These are phyloP conservation scores for Syncephalastrum contaminatum DNA, from an alignment of 371 early-diverging fungal genomes.

Conservation along the genomic window DNA sequence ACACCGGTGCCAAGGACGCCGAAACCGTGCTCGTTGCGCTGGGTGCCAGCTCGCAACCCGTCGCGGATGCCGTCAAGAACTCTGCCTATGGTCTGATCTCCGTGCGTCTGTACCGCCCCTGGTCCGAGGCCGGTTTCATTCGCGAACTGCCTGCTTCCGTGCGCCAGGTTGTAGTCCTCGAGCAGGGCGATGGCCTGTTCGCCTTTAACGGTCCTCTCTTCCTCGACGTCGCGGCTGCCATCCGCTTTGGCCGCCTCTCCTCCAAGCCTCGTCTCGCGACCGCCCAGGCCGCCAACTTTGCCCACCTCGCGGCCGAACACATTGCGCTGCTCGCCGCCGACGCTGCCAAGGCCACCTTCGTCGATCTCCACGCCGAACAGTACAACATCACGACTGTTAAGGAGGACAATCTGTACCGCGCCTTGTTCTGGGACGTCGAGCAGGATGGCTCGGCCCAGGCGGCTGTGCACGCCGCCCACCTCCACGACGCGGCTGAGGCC, in stretches of 20 bases:
- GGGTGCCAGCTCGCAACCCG: constrained; percentile 50
- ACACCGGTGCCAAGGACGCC: constrained; percentile 69
- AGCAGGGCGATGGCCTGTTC: constrained; percentile 56
- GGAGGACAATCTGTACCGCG: constrained; percentile 29
- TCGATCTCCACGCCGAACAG: constrained; percentile 25
- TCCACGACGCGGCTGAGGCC: constrained; percentile 34
- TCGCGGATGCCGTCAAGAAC: constrained; percentile 43
- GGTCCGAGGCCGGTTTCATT: constrained; percentile 73
- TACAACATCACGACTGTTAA: constrained; percentile 12
- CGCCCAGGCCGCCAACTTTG: constrained; percentile 41
- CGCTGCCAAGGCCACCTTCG: constrained; percentile 31
- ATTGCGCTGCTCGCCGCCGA: constrained; percentile 45
- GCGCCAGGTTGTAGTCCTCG: constrained; percentile 57
- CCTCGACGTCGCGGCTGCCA: constrained; percentile 69
- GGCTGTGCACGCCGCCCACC: constrained; percentile 50
- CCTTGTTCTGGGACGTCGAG: constrained; percentile 70
- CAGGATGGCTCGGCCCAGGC: constrained; percentile 52
- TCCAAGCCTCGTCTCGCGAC: constrained; percentile 42
- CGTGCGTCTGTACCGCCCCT: constrained; percentile 80
- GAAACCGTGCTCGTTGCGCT: constrained; percentile 76
- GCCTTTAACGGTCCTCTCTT: constrained; percentile 63
- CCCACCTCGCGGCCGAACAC: constrained; percentile 35
- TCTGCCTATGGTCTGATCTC: constrained; percentile 68
- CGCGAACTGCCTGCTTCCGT: constrained; percentile 61
- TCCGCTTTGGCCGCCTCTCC: constrained; percentile 54